Percentiles rank a stretch among this genome's conserved stretches.
phyloP scores from a whole-genome alignment of 2,329 filamentous ascomycete species.

The Venturia aucupariae region DNA sequence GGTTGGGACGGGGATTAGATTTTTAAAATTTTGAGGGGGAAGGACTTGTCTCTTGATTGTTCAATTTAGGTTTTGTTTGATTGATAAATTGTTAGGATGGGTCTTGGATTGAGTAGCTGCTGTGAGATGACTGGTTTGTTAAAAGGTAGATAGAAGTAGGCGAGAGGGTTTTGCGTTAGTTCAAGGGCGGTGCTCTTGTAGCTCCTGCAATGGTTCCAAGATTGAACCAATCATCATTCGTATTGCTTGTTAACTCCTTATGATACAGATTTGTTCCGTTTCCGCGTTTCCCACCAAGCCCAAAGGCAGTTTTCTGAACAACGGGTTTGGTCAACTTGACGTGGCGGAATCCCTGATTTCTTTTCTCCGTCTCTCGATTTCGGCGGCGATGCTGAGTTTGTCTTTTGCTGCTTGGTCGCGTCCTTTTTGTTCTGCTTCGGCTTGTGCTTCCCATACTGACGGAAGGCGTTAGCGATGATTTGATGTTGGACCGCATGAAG shows the following conservation, averaged over 20 bases:
- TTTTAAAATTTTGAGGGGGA: no score
- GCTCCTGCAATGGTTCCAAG: no score
- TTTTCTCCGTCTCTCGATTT: constrained; percentile 6
- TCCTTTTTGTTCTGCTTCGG: constrained; percentile 16
- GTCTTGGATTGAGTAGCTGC: no score
- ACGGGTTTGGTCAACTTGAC: neutral
- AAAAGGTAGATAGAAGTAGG: no score
- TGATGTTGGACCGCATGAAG: neutral
- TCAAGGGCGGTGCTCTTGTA: no score
- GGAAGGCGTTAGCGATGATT: neutral
- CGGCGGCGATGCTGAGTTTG: constrained; percentile 17
- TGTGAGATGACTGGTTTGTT: no score
- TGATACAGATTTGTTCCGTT: neutral
- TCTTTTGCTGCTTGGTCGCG: constrained; percentile 25
- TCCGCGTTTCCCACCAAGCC: neutral
- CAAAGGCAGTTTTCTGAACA: neutral
- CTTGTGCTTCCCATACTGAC: constrained; percentile 17
- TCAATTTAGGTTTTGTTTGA: no score
- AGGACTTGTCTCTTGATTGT: no score
- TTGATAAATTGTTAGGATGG: no score
- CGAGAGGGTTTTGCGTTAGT: no score
- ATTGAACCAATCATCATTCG: neutral
- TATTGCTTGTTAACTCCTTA: neutral
- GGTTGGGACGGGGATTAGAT: no score
- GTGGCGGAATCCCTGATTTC: neutral